Evolutionary conservation across 2,329 filamentous ascomycete species (phyloP).

Genomic region (Sordariomycetes sp.): DNA sequence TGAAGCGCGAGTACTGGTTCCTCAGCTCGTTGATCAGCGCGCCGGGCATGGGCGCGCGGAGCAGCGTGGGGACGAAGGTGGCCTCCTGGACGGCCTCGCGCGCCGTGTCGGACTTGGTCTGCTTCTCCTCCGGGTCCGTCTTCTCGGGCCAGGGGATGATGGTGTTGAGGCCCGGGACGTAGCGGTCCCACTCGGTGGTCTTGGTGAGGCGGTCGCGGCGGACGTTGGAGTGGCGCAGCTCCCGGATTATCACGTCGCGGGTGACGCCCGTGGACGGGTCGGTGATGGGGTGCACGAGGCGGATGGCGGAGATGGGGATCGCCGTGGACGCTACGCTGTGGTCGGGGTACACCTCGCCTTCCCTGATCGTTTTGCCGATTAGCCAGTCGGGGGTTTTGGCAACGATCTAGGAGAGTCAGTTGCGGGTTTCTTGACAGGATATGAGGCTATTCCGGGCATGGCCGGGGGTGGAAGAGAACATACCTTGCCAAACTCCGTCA

Average conservation of each 20-base stretch:
- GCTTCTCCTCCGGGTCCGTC: constrained; percentile 36
- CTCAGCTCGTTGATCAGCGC: constrained; percentile 77
- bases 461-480: constrained; percentile 11
- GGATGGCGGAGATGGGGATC: constrained; percentile 60
- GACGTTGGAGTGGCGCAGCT: constrained; percentile 45
- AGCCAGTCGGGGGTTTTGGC: constrained; percentile 10
- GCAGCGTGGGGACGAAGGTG: constrained; percentile 69
- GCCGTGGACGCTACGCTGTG: constrained; percentile 36
- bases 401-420: constrained; percentile 20
- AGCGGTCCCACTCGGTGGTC: constrained; percentile 35
- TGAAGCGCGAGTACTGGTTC: constrained; percentile 71
- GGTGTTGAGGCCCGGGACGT: constrained; percentile 62
- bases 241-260: constrained; percentile 68
- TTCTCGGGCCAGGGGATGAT: constrained; percentile 71
- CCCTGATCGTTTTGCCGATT: constrained; percentile 22
- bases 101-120: constrained; percentile 58
- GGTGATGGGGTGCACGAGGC: constrained; percentile 68
- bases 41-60: constrained; percentile 67
- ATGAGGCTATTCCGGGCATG: neutral
- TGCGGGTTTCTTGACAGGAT: neutral
- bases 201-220: constrained; percentile 27
- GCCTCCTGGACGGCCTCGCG: constrained; percentile 64
- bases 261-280: constrained; percentile 53
- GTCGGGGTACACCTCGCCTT: constrained; percentile 15
- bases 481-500: constrained; percentile 57